A percentile compares a stretch with the other conserved stretches of the same genome.
phyloP scores from a whole-genome alignment of 768 basidiomycete genomes.

The Lyophyllum atratum region DNA sequence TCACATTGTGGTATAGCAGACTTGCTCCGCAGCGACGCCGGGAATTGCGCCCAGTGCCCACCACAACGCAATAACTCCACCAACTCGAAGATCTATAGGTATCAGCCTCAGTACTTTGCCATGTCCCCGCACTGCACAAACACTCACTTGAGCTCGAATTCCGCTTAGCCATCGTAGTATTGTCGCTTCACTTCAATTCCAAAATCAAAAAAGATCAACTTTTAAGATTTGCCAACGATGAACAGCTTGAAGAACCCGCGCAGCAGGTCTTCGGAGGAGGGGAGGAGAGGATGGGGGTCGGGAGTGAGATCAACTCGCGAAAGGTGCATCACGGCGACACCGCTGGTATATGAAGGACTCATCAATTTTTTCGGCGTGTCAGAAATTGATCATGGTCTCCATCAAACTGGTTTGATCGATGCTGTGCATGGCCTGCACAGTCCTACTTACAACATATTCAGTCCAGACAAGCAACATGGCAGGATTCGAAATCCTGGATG shows the following conservation, averaged over 20 bases:
- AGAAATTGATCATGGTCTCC: neutral
- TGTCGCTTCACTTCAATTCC: conserved; percentile 6
- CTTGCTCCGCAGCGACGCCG: conserved; percentile 20
- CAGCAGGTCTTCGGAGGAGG: conserved; percentile 24
- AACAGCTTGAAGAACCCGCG: conserved; percentile 19
- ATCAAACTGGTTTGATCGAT: neutral
- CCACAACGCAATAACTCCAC: conserved; percentile 9
- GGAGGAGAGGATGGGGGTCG: conserved; percentile 5
- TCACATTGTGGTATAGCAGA: conserved; percentile 21
- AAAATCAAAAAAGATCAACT: conserved; percentile 16
- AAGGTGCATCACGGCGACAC: conserved; percentile 1
- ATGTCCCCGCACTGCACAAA: neutral
- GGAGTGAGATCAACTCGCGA: conserved; percentile 26
- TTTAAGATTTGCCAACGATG: conserved; percentile 12
- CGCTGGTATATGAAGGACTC: neutral
- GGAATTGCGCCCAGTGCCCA: conserved; percentile 18
- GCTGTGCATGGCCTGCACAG: too few species aligned
- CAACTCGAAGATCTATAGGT: conserved; percentile 16
- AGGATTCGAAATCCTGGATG: neutral
- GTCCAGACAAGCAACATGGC: too few species aligned
- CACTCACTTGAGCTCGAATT: conserved; percentile 11
- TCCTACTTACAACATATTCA: neutral
- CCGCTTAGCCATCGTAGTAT: conserved; percentile 7
- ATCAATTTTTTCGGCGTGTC: neutral
- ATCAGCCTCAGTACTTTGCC: neutral